These are phyloP conservation scores for Mallotus nudiflorus DNA, from an alignment of 345 rosid genomes.

Conservation along the genomic window DNA sequence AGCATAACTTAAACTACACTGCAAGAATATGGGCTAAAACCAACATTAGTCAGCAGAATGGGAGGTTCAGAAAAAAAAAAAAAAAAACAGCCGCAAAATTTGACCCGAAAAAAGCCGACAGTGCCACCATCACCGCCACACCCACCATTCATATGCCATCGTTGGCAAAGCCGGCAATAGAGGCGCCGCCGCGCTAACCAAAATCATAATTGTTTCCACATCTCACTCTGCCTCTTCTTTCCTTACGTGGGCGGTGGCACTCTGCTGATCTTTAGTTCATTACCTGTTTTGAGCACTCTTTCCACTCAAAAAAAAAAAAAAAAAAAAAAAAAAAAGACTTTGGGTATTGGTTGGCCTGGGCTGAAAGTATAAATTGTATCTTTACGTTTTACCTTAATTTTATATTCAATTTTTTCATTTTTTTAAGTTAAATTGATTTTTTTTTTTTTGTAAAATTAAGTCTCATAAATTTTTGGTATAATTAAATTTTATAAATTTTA, in stretches of 20 bases:
- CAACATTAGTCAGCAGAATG: neutral
- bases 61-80: too few relatives aligned
- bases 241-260: neutral
- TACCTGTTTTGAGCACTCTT: neutral
- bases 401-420: too few relatives aligned
- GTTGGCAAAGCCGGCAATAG: neutral
- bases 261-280: neutral
- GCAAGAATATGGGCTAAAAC: constrained; percentile 7
- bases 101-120: constrained; percentile 22
- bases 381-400: too few relatives aligned
- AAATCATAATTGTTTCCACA: neutral
- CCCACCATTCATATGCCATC: neutral
- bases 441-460: too few relatives aligned
- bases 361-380: too few relatives aligned
- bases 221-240: neutral
- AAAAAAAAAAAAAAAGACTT: too few relatives aligned
- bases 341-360: too few relatives aligned
- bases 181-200: constrained; percentile 1
- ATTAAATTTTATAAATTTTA: too few relatives aligned
- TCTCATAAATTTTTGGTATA: too few relatives aligned
- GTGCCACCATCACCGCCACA: neutral
- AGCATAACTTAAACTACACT: neutral
- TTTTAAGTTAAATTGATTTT: too few relatives aligned
- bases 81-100: constrained; percentile 28
- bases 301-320: too few relatives aligned